Evolutionary conservation across 73 alveolate genomes (phyloP), one percentile per base, ranked within the genome.

Genomic region (Halteria grandinella): DNA sequence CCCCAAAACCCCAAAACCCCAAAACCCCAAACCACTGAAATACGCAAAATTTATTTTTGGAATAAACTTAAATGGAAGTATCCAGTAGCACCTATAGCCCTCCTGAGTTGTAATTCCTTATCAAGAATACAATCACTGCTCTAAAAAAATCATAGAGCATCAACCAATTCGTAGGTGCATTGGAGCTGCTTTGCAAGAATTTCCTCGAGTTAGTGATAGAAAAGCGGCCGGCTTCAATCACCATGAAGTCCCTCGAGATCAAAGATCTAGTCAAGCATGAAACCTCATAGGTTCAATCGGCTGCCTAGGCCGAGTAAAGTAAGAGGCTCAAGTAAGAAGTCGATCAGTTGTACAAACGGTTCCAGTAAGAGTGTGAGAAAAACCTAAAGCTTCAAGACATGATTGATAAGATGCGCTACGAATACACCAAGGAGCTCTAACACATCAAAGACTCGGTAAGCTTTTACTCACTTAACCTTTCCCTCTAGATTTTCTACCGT

Each of bases 141-240:
- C n/a, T n/a, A n/a, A n/a, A n/a, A n/a, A n/a, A n/a, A n/a, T n/a
- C n/a, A n/a, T n/a, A n/a, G n/a, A n/a, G n/a, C n/a, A n/a, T n/a
- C n/a, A n/a, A n/a, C n/a, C n/a, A n/a, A n/a, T n/a, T n/a, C n/a
- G n/a, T n/a, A n/a, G n/a, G n/a, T n/a, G n/a, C n/a, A 37, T 4
- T 60, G 58, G 77, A 60, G 77, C 10, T 17, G 14, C 41, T 60
- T 8, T 60, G 77, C 58, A 60, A 60, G 58, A 59, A 60, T 23
- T 60, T 60, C 59, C 58, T 60, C 1, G 23, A 60, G 18, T 8
- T 59, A 8, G 43, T 60, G 8, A 36, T 60, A 12, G 43, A 37
- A 37, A 8, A 15, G 24, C 37, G 43, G 59, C 17, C 77, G 3
- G 37, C 37, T 23, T 43, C 37, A 21, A 60, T 60, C 11, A 60